phyloP scores from a whole-genome alignment of 1,284 basidiomycete genomes.

The Xerocomus minutiporus region DNA sequence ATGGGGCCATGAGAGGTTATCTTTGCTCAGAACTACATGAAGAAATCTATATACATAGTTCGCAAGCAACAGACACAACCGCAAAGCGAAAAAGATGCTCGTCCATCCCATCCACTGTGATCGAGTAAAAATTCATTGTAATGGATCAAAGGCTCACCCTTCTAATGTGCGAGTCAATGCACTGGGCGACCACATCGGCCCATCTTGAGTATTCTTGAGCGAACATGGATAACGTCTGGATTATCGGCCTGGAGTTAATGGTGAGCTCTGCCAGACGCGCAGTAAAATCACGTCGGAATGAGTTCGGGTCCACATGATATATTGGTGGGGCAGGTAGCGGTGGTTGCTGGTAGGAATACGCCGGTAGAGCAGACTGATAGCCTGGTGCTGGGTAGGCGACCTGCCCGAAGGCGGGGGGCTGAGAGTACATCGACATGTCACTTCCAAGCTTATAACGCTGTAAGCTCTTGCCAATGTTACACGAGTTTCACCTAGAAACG shows the following conservation, averaged over 20 bases:
- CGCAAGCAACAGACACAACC: constrained; percentile 26
- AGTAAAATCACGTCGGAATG: constrained; percentile 79
- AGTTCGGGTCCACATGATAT: constrained; percentile 63
- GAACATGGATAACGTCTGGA: constrained; percentile 91
- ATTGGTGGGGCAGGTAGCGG: constrained; percentile 45
- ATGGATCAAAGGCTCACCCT: constrained; percentile 61
- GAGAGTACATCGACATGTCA: constrained; percentile 49
- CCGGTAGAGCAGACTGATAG: constrained; percentile 40
- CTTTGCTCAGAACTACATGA: constrained; percentile 39
- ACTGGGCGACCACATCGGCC: constrained; percentile 81
- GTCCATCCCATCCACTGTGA: constrained; percentile 28
- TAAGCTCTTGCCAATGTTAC: constrained; percentile 29
- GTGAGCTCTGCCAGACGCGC: constrained; percentile 79
- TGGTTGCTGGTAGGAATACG: constrained; percentile 46
- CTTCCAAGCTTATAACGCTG: constrained; percentile 33
- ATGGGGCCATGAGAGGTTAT: constrained; percentile 34
- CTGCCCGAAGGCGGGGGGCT: constrained; percentile 40
- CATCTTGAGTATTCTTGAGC: constrained; percentile 83
- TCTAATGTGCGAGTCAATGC: constrained; percentile 84
- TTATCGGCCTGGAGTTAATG: constrained; percentile 94
- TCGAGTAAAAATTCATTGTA: constrained; percentile 20
- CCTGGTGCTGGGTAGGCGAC: constrained; percentile 34
- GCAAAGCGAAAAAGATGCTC: constrained; percentile 24
- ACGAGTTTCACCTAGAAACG: constrained; percentile 30
- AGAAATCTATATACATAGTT: constrained; percentile 36